Percentiles rank a stretch among this genome's conserved stretches.
Evolutionary conservation across 192 early-diverging fungal species (phyloP).

Genomic region (Spizellomyces punctatus): DNA sequence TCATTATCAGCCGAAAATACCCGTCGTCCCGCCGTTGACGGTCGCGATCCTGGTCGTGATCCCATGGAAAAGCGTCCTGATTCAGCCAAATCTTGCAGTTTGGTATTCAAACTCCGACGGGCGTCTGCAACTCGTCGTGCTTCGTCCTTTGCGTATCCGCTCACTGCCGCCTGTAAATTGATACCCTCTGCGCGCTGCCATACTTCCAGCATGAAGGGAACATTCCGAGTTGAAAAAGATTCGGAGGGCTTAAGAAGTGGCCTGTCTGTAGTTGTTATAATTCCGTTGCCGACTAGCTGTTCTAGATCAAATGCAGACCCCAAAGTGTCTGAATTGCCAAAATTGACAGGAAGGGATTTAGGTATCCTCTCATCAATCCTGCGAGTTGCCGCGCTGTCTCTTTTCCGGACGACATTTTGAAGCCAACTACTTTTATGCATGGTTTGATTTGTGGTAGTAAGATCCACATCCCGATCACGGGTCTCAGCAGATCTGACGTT

Average conservation of each 20-base stretch:
- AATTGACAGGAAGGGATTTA: not conserved
- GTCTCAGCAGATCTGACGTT: not conserved
- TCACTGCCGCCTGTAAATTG: conserved; percentile 29
- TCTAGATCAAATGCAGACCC: not conserved
- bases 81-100: not conserved
- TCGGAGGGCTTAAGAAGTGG: conserved; percentile 8
- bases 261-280: not conserved
- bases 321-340: not conserved
- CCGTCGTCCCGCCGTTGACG: not conserved
- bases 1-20: no score
- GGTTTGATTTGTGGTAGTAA: not conserved
- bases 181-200: conserved; percentile 49
- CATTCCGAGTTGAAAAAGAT: conserved; percentile 34
- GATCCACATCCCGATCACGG: not conserved
- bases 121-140: not conserved
- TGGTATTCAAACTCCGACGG: not conserved
- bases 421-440: conserved; percentile 37
- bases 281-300: not conserved
- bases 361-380: not conserved
- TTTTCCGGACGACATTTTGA: not conserved
- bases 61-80: not conserved
- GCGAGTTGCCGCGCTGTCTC: not conserved
- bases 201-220: conserved; percentile 53
- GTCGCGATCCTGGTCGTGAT: conserved; percentile 2
- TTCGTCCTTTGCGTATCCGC: conserved; percentile 3